Conservation (phyloP, 1,284 basidiomycete genomes). For the Microstroma glucosiphilum region DNA sequence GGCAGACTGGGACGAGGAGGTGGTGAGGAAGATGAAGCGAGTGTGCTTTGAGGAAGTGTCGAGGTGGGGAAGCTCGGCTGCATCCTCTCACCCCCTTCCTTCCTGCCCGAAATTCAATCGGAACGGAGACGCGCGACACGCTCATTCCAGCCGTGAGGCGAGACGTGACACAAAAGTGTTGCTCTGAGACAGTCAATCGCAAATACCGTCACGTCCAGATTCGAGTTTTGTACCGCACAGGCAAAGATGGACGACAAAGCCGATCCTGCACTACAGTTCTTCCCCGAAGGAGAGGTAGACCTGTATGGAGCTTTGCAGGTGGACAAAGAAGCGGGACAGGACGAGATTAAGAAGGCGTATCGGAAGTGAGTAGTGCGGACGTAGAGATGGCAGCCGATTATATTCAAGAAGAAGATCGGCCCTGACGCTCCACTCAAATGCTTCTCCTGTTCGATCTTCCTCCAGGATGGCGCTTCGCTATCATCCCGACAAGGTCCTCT, state of each 20-base stretch:
- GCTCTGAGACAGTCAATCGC: too few relatives aligned
- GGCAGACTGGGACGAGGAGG: not conserved
- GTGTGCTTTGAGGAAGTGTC: too few relatives aligned
- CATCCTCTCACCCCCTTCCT: too few relatives aligned
- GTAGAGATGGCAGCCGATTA: not conserved
- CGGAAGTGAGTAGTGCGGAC: slow-evolving; percentile 27
- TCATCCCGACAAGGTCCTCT: slow-evolving; percentile 47
- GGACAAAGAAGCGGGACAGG: slow-evolving; percentile 22
- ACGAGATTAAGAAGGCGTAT: slow-evolving; percentile 45
- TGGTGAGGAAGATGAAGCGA: too few relatives aligned
- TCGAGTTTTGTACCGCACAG: too few relatives aligned
- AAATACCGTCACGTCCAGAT: too few relatives aligned
- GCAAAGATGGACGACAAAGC: slow-evolving; percentile 24
- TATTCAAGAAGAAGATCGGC: not conserved
- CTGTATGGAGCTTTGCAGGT: slow-evolving; percentile 44
- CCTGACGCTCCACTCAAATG: too few relatives aligned
- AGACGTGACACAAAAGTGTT: too few relatives aligned
- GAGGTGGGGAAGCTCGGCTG: too few relatives aligned
- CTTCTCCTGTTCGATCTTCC: not conserved
- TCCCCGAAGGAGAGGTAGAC: slow-evolving; percentile 42
- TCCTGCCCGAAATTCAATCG: too few relatives aligned
- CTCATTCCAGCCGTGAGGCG: too few relatives aligned
- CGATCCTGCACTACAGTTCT: slow-evolving; percentile 46
- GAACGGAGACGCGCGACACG: too few relatives aligned
- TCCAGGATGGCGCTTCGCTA: slow-evolving; percentile 42